Conservation (phyloP, 2,329 filamentous ascomycete species). For the Chalaropsis thielavioides region DNA sequence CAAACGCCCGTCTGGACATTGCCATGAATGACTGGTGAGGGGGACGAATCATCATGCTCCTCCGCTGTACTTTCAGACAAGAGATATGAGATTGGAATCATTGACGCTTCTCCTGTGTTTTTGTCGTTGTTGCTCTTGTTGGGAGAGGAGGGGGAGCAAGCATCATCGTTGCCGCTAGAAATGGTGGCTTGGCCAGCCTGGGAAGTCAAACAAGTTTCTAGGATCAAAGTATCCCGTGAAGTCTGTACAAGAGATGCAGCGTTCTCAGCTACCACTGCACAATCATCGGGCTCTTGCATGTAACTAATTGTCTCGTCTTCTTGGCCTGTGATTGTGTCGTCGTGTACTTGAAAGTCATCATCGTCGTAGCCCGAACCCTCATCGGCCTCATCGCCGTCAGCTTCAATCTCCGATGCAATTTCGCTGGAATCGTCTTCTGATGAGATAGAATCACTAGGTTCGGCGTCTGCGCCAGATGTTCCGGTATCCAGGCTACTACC, state of each 20-base stretch:
- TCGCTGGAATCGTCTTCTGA: neutral
- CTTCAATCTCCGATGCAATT: neutral
- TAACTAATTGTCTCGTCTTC: neutral
- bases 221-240: neutral
- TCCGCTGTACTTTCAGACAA: neutral
- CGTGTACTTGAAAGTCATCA: neutral
- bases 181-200: neutral
- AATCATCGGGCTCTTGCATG: neutral
- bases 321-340: neutral
- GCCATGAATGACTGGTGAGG: neutral
- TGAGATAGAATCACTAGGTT: neutral
- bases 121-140: neutral
- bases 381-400: neutral
- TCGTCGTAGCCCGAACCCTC: neutral
- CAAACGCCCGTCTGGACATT: neutral
- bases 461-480: neutral
- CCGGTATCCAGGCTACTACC: neutral
- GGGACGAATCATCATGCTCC: neutral
- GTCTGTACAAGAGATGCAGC: too few relatives aligned
- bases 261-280: neutral
- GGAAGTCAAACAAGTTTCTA: neutral
- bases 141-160: neutral
- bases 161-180: neutral
- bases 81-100: neutral
- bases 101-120: neutral